phyloP scores from a whole-genome alignment of 176 grass and related monocot genomes.

The Otatea glauca region DNA sequence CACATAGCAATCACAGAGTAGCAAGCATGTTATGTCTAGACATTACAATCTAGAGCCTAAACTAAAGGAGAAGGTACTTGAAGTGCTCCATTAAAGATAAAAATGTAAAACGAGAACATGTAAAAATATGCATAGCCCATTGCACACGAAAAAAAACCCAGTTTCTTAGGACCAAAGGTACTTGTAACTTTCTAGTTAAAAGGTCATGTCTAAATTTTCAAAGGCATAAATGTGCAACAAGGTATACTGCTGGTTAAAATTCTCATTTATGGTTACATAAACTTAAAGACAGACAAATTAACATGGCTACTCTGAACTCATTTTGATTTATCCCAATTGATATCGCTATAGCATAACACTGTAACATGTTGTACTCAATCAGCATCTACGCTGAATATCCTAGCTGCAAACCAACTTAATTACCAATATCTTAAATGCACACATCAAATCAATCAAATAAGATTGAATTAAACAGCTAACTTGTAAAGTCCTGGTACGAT shows the following conservation, averaged over 20 bases:
- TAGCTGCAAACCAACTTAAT: slow-evolving; percentile 1
- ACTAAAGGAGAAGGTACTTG: not conserved
- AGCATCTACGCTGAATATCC: not conserved
- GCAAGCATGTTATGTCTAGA: not conserved
- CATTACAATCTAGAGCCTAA: not conserved
- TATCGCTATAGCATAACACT: not conserved
- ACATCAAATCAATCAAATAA: not conserved
- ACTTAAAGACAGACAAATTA: not conserved
- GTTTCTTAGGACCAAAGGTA: not conserved
- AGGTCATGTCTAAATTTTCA: not conserved
- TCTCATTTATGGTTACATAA: not conserved
- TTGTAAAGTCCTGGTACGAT: not conserved
- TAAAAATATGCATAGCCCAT: not conserved
- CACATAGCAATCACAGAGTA: not conserved
- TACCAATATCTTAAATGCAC: not conserved
- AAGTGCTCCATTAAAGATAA: slow-evolving; percentile 6
- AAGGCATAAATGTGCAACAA: not conserved
- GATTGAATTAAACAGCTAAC: not conserved
- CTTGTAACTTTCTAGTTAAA: not conserved
- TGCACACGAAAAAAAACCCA: not conserved
- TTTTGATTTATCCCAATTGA: not conserved
- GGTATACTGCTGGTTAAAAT: not conserved
- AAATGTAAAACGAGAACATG: not conserved
- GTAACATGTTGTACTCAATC: not conserved
- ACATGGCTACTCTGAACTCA: not conserved